A percentile compares a stretch with the other conserved stretches of the same genome.
These are phyloP conservation scores for Scheffersomyces spartinae DNA, from an alignment of 805 yeast species.

Conservation along the genomic window DNA sequence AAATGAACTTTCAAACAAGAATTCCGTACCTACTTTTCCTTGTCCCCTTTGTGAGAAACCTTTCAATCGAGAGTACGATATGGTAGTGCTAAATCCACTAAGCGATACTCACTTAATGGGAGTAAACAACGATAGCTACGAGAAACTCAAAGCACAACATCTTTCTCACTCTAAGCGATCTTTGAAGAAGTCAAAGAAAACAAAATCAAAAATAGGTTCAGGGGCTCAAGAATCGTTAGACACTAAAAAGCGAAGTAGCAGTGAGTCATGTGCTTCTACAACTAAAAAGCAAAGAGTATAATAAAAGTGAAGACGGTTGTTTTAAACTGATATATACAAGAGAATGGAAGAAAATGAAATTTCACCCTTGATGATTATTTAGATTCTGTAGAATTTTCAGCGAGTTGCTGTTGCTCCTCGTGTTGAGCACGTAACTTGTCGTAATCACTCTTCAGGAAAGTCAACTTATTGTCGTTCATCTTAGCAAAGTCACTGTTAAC, in stretches of 20 bases:
- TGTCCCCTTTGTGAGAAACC: constrained; percentile 22
- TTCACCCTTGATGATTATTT: not conserved
- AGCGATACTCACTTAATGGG: constrained; percentile 3
- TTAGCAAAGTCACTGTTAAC: constrained; percentile 32
- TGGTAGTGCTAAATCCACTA: constrained; percentile 20
- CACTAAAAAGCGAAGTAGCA: too few species aligned
- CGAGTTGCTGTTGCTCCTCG: constrained; percentile 3
- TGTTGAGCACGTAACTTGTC: constrained; percentile 19
- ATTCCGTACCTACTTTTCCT: not conserved
- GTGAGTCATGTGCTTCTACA: too few species aligned
- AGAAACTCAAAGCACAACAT: constrained; percentile 4
- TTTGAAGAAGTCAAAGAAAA: too few species aligned
- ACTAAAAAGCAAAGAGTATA: not conserved
- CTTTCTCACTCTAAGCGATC: too few species aligned
- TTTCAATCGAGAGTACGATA: constrained; percentile 15
- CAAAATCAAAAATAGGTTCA: too few species aligned
- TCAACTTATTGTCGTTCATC: constrained; percentile 29
- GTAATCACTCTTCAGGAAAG: constrained; percentile 21
- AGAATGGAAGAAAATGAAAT: constrained; percentile 6
- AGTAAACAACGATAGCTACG: constrained; percentile 7
- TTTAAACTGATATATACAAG: constrained; percentile 16
- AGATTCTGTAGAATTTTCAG: not conserved
- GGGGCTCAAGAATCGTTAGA: too few species aligned
- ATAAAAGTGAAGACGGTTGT: not conserved
- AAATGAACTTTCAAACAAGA: constrained; percentile 7